Evolutionary conservation across 2,329 filamentous ascomycete species (phyloP), one percentile per base, ranked within the genome.

Genomic region (Chaetomium globosum): DNA sequence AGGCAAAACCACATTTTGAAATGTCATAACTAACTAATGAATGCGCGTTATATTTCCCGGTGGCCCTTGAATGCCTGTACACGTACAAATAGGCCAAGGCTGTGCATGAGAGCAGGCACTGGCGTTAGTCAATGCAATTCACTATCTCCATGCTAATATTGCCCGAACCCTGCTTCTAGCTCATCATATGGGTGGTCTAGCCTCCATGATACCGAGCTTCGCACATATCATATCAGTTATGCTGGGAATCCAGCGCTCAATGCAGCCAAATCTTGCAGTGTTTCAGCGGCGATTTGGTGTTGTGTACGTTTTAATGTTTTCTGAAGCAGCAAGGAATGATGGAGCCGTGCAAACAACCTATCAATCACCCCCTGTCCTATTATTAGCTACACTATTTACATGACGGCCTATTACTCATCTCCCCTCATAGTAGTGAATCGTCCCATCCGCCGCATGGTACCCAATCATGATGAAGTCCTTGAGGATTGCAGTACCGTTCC

Each of bases 381-480:
- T 10, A 5, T 19, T 21, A n/a, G n/a, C 19, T 48, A 16, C 23
- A 39, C 36, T 19, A 39, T 13, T 13, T 13, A 12, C 39, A 26
- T 26, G 39, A n/a, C 16, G 7, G 39, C 2, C 39, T 43, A 6
- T 43, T 16, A 43, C 19, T n/a, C 13, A 43, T 43, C 39, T 43
- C 8, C 13, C 3, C 21, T 60, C 63, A 26, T 65, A 65, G 33
- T 63, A 60, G 7, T 63, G 52, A 12, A 16, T 9, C 0, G 59
- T 52, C 13, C 64, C 66, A 23, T 62, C n/a, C 9, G 52, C 39
- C n/a, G 23, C 4, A 4, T 21, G 36, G 52, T 68, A 68, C 39
- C 69, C 67, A 23, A 66, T 61, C 64, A 70, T 59, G 39, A 69
- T 52, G 30, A 49, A 70, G 31, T 70, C 66, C 63, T 62, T 55